Base-by-base conservation (phyloP, 1,284 basidiomycete species). In the Cryptococcus neoformans region DNA sequence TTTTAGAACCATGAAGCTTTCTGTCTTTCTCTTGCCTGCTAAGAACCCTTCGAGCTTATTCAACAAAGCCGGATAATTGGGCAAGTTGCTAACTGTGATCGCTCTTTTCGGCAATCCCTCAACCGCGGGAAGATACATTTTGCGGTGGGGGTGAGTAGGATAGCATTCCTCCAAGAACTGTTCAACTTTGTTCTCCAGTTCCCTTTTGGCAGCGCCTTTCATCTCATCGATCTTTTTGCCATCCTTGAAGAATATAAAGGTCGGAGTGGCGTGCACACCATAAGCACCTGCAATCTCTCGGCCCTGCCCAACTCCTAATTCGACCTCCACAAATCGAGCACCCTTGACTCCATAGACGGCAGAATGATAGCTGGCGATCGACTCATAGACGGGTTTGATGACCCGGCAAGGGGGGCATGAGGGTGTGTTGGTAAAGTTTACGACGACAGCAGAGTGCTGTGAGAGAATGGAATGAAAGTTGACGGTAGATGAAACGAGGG, bases 181-280 rank as follows among this genome's bases (percentile, higher is more conserved):
- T 49, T 73, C 72, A n/a, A 74, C 67, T 34, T 59, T 63, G 34
- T 14, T 41, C 51, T 75, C 74, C 36, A 75, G 62, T 10, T 66
- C 69, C 34, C 63, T 58, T 57, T 75, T 75, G 51, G 60, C 63
- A 1, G 85, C 87, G 0, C 91, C 91, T 65, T 84, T 86, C 62
- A 94, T 61, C 70, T 92, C 89, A 50, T 85, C 79, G 8, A 87
- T 87, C 83, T 90, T 89, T 62, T 83, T 81, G 1, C 87, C 88
- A 59, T 89, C 81, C 62, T 86, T 72, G 79, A 91, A 93, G 78
- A 90, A 91, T 52, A 88, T 79, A 72, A 92, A 93, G 4, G 90
- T 92, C 3, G 92, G 91, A 0, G 89, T 93, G 0, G 82, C 90
- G n/a, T 82, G 74, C 1, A 95, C 84, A 3, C 83, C 80, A 77